Conservation (phyloP, 257 asterid species). For the Solanum dulcamara region DNA sequence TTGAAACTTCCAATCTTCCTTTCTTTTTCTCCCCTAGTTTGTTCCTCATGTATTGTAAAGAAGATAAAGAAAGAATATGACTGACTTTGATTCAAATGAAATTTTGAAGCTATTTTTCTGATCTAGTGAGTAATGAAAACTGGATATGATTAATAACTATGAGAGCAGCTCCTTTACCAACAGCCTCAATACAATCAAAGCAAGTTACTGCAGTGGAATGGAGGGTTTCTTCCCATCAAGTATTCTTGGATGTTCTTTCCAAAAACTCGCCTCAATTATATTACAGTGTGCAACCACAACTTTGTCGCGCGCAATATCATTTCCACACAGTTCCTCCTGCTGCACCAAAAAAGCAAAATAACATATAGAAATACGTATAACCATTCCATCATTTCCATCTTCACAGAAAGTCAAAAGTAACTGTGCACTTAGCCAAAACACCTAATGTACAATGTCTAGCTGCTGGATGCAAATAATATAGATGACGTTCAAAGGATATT, state of each 20-base stretch:
- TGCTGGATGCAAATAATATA: not conserved
- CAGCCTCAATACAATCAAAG: not conserved
- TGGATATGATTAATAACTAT: not conserved
- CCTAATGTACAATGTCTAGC: not conserved
- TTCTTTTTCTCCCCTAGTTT: not conserved
- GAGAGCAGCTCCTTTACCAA: not conserved
- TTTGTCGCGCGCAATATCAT: not conserved
- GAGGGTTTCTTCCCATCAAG: not conserved
- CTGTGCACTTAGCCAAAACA: not conserved
- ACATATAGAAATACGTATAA: not conserved
- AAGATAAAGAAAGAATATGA: not conserved
- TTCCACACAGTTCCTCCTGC: not conserved
- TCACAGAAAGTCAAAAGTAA: not conserved
- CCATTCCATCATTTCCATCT: not conserved
- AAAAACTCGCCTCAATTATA: not conserved
- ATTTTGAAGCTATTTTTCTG: not conserved
- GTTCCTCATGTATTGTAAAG: not conserved
- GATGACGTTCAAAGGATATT: not conserved
- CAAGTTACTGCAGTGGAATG: not conserved
- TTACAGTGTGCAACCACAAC: not conserved
- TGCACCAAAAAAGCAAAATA: not conserved
- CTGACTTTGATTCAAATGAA: not conserved
- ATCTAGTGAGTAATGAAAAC: not conserved
- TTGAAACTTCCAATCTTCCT: not conserved
- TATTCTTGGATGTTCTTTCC: not conserved